Evolutionary conservation across 352 stramenopile genomes (phyloP).

Genomic region (Pythium brachiatum): DNA sequence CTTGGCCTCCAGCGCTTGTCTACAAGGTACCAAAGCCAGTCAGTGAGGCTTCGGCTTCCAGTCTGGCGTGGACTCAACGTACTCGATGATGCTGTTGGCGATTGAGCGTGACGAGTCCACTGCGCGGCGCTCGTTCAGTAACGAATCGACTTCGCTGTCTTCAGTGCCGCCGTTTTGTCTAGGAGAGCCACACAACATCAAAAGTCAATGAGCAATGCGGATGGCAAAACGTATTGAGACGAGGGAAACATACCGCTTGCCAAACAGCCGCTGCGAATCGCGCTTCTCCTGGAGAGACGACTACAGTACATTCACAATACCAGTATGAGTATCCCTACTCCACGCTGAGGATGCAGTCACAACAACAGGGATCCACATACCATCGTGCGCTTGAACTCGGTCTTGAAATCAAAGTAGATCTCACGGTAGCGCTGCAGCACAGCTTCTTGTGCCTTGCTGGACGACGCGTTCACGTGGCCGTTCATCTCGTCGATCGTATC

Average conservation of each 20-base stretch:
- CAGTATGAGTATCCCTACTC: background rate
- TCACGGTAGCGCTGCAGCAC: conserved; percentile 95
- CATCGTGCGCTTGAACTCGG: conserved; percentile 91
- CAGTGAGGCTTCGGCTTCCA: too few species aligned
- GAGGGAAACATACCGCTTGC: conserved; percentile 47
- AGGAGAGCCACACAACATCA: background rate
- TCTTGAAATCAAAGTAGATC: conserved; percentile 95
- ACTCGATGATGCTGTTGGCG: conserved; percentile 84
- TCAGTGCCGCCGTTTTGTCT: conserved; percentile 54
- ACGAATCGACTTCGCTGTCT: conserved; percentile 71
- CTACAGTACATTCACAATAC: conserved; percentile 27
- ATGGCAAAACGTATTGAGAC: background rate
- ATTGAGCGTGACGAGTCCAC: conserved; percentile 82
- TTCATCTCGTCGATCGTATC: conserved; percentile 88
- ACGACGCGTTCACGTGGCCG: conserved; percentile 61
- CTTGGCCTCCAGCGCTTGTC: conserved; percentile 82
- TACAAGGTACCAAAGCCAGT: conserved; percentile 33
- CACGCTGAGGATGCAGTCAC: background rate
- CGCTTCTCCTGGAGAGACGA: conserved; percentile 78
- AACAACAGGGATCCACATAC: conserved; percentile 29
- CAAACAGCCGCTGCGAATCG: conserved; percentile 80
- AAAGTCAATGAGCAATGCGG: background rate
- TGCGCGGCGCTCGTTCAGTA: conserved; percentile 76
- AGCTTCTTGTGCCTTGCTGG: conserved; percentile 79
- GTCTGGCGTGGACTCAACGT: conserved; percentile 14